Percentiles rank a stretch among this genome's conserved stretches.
Conservation (phyloP, 306 rosid species). For the Castanea mollissima region DNA sequence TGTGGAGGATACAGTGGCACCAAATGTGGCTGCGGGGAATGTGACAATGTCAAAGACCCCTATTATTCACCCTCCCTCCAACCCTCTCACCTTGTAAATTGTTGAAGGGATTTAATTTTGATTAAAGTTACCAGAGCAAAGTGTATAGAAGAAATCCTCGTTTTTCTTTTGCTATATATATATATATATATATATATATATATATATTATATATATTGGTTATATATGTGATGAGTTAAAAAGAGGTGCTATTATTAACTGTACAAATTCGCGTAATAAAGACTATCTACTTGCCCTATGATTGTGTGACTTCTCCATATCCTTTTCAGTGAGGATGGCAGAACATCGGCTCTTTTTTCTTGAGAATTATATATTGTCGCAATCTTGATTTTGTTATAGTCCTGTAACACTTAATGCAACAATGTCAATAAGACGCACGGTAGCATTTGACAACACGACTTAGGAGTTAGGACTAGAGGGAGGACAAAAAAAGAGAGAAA, state of each 20-base stretch:
- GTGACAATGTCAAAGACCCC: slow-evolving; percentile 56
- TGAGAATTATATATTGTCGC: too few relatives aligned
- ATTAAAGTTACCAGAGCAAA: not conserved
- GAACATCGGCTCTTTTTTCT: too few relatives aligned
- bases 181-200: not conserved
- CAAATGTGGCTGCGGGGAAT: slow-evolving; percentile 41
- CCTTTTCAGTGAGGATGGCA: too few relatives aligned
- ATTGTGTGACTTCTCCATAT: too few relatives aligned
- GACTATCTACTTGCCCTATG: not conserved
- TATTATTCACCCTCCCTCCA: slow-evolving; percentile 48
- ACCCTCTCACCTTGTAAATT: slow-evolving; percentile 52
- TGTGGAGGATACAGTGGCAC: slow-evolving; percentile 52
- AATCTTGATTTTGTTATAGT: too few relatives aligned
- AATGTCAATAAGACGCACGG: too few relatives aligned
- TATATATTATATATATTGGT: not conserved
- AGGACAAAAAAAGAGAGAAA: too few relatives aligned
- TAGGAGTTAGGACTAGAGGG: too few relatives aligned
- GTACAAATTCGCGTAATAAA: not conserved
- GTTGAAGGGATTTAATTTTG: slow-evolving; percentile 5
- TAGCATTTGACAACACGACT: too few relatives aligned
- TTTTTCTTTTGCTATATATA: not conserved
- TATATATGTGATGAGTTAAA: slow-evolving; percentile 5
- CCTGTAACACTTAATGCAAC: too few relatives aligned
- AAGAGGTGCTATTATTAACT: not conserved
- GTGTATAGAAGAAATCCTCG: slow-evolving; percentile 29